Conservation (phyloP, 345 rosid genomes). For the Kernera saxatilis region DNA sequence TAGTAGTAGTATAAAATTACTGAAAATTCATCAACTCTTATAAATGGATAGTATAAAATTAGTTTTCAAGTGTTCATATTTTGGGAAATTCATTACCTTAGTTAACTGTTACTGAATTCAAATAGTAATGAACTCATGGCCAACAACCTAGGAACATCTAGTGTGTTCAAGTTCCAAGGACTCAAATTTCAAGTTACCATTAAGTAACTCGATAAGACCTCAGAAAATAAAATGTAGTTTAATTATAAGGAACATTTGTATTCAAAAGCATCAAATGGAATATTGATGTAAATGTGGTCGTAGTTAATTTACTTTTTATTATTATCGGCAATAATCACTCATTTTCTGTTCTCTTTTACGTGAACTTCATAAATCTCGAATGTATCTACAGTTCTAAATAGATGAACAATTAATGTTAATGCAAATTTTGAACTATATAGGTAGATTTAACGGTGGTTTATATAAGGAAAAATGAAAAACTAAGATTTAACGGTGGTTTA, state of each 20-base stretch:
- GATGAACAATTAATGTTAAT: background rate
- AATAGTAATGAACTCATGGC: constrained; percentile 18
- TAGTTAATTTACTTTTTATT: background rate
- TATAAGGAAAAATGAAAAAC: background rate
- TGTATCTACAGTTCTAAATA: background rate
- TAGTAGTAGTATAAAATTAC: background rate
- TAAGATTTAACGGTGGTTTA: background rate
- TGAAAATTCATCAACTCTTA: background rate
- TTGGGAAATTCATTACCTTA: background rate
- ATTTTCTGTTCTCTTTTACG: background rate
- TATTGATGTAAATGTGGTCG: background rate
- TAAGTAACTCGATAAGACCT: background rate
- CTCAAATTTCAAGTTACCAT: constrained; percentile 10
- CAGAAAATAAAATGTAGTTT: background rate
- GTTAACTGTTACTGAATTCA: background rate
- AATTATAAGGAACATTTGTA: background rate
- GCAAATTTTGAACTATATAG: background rate
- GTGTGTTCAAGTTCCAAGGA: constrained; percentile 32
- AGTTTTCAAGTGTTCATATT: background rate
- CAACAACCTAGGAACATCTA: constrained; percentile 30
- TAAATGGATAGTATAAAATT: background rate
- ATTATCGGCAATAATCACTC: background rate
- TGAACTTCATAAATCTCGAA: background rate
- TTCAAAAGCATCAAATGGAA: background rate
- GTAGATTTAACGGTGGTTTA: background rate